phyloP scores from a whole-genome alignment of 1,139 yeast species.

The Suhomyces maxii region DNA sequence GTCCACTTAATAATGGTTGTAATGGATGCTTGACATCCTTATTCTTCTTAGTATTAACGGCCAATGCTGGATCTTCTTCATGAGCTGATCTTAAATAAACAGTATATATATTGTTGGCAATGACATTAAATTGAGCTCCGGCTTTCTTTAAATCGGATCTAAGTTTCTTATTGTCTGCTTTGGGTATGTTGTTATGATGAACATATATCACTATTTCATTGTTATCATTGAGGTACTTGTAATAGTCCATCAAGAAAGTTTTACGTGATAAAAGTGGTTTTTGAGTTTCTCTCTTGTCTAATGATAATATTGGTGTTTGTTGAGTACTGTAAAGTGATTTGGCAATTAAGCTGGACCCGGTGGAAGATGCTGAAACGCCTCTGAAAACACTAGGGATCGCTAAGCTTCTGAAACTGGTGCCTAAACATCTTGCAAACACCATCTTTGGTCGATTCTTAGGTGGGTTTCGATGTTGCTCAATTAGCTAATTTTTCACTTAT shows the following conservation, averaged over 20 bases:
- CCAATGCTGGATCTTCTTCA: conserved; percentile 74
- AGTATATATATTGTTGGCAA: conserved; percentile 67
- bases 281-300: conserved; percentile 39
- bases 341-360: not conserved
- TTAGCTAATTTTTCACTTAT: conserved; percentile 6
- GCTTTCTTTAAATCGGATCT: conserved; percentile 61
- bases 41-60: conserved; percentile 50
- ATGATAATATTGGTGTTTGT: conserved; percentile 9
- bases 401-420: conserved; percentile 1
- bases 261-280: conserved; percentile 67
- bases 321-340: conserved; percentile 5
- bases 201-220: conserved; percentile 71
- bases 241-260: conserved; percentile 78
- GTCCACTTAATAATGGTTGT: conserved; percentile 70
- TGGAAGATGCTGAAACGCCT: not conserved
- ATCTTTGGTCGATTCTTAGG: not conserved
- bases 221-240: conserved; percentile 66
- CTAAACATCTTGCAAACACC: conserved; percentile 4
- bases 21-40: conserved; percentile 59
- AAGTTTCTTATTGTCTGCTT: conserved; percentile 62
- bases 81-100: conserved; percentile 74
- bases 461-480: conserved; percentile 4
- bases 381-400: not conserved
- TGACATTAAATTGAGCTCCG: conserved; percentile 67
- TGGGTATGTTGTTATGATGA: conserved; percentile 80